Conservation (phyloP, 805 yeast species). For the Tetrapisispora phaffii region DNA sequence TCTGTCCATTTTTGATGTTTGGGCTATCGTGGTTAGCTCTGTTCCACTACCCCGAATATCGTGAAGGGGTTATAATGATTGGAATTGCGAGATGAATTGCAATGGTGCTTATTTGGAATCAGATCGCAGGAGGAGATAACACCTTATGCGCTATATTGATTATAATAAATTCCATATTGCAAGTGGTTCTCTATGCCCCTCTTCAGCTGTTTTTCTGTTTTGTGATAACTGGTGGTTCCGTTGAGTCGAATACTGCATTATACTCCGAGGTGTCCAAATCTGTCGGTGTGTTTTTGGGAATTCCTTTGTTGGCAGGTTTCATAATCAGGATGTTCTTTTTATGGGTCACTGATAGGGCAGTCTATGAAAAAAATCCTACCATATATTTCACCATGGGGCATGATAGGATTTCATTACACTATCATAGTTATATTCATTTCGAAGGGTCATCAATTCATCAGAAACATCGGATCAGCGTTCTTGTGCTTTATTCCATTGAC, state of each 20-base stretch:
- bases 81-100: slow-evolving; percentile 55
- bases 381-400: slow-evolving; percentile 39
- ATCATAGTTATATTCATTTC: slow-evolving; percentile 43
- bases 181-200: slow-evolving; percentile 45
- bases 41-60: slow-evolving; percentile 38
- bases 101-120: slow-evolving; percentile 49
- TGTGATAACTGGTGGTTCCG: slow-evolving; percentile 28
- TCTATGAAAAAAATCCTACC: slow-evolving; percentile 33
- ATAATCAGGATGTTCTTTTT: slow-evolving; percentile 30
- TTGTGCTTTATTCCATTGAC: slow-evolving; percentile 42
- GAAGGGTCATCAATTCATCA: slow-evolving; percentile 39
- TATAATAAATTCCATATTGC: slow-evolving; percentile 40
- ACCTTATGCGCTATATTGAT: slow-evolving; percentile 45
- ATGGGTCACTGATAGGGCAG: slow-evolving; percentile 23
- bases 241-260: slow-evolving; percentile 9
- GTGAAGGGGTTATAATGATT: slow-evolving; percentile 49
- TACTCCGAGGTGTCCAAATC: slow-evolving; percentile 38
- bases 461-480: slow-evolving; percentile 40
- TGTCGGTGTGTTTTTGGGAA: slow-evolving; percentile 45
- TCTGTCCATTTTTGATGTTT: slow-evolving; percentile 46
- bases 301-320: slow-evolving; percentile 41
- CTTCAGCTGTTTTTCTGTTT: slow-evolving; percentile 39
- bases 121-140: slow-evolving; percentile 43
- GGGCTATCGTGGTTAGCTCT: slow-evolving; percentile 45
- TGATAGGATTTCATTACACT: slow-evolving; percentile 43